Base-by-base conservation (phyloP, 1,139 yeast genomes). In the Blastobotrys capitulatus region DNA sequence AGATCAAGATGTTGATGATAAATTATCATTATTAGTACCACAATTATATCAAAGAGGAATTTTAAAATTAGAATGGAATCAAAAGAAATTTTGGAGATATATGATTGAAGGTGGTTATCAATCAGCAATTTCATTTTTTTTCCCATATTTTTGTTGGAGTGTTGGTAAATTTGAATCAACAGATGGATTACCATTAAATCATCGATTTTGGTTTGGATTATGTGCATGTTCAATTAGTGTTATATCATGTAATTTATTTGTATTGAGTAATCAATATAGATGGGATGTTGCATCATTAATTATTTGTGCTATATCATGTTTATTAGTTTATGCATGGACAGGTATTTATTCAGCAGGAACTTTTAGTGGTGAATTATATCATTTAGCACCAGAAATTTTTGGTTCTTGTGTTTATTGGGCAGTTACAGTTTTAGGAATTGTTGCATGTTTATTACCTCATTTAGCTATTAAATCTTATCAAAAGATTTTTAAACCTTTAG, bases 221-320 rank as follows among this genome's bases (percentile, higher is more conserved):
- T 74, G 80, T 48, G 95, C 86, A 38, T 85, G 94, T 6, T 76
- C 86, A 29, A 84, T 90, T 58, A 78, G 95, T 3, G 87, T 86
- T 54, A 72, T 85, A 51, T 73, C 95, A 10, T 88, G 96, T 69
- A 87, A 92, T 66, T 59, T 80, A 13, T 90, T 85, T 70, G 82
- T 92, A 47, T 63, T 88, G 60, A 68, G 85, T 57, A 95, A 89
- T 64, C 95, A 88, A 68, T 81, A 81, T 64, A 77, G 95, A 63
- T 92, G 98, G 98, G 98, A 92, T 69, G 88, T 95, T 95, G 71
- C 88, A 49, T 80, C 90, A 4, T 59, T 76, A 18, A 63, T 86
- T 48, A 76, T 87, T 60, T 78, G 80, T 51, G 70, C 71, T 9
- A 62, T 90, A 40, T 86, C 96, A 7, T 77, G 81, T 50, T 61